phyloP scores from a whole-genome alignment of 257 asterid genomes.

The Paraleonurus japonicus region DNA sequence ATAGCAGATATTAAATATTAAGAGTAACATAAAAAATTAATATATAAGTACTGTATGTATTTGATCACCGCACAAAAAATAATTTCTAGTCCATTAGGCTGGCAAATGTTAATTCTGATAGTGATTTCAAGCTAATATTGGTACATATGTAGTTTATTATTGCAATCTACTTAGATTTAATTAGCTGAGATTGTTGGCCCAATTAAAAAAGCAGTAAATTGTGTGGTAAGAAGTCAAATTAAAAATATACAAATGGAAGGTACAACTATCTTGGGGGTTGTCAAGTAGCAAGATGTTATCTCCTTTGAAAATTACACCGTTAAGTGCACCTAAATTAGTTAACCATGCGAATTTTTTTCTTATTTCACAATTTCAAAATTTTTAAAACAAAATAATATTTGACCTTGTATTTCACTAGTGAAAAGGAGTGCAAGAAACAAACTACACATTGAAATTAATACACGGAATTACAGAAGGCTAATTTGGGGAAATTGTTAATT shows the following conservation, averaged over 20 bases:
- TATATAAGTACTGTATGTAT: no score
- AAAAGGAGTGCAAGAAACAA: no score
- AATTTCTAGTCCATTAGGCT: background rate
- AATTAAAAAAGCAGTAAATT: constrained; percentile 15
- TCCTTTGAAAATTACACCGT: background rate
- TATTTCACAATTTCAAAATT: no score
- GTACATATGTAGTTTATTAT: constrained; percentile 7
- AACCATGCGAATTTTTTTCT: background rate
- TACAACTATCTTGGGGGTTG: constrained; percentile 8
- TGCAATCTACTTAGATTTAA: background rate
- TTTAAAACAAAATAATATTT: no score
- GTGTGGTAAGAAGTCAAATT: constrained; percentile 22
- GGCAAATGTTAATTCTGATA: constrained; percentile 15
- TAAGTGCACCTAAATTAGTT: background rate
- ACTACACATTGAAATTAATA: no score
- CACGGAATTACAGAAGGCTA: background rate
- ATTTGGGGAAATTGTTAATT: background rate
- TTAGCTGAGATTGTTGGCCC: constrained; percentile 31
- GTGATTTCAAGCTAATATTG: constrained; percentile 19
- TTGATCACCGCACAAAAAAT: background rate
- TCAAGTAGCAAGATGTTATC: background rate
- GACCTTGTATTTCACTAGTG: no score
- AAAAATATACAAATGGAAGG: constrained; percentile 9
- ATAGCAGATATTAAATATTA: background rate
- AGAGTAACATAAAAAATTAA: no score